These are phyloP conservation scores for Nemania serpens DNA, from an alignment of 2,329 filamentous ascomycete species.

Conservation along the genomic window DNA sequence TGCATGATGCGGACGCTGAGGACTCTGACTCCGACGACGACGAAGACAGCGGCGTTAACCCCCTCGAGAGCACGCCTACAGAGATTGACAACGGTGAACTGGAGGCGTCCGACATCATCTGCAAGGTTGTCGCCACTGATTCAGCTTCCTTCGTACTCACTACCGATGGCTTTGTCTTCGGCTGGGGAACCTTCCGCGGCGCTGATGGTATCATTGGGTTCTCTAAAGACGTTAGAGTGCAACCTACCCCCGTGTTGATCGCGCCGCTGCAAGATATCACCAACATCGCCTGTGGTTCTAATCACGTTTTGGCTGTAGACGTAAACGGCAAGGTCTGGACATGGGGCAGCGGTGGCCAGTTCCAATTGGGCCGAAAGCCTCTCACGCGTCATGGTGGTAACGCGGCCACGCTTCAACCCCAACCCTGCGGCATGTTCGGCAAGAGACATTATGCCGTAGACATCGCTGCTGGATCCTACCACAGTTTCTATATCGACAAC, in stretches of 20 bases:
- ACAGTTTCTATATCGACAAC: constrained; percentile 72
- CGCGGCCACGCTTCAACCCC: constrained; percentile 47
- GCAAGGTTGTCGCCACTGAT: constrained; percentile 64
- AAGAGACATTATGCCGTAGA: constrained; percentile 60
- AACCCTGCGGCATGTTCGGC: constrained; percentile 39
- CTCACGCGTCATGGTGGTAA: constrained; percentile 40
- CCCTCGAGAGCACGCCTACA: constrained; percentile 70
- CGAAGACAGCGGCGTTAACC: constrained; percentile 70
- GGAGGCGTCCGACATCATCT: constrained; percentile 64
- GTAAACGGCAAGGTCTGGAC: constrained; percentile 71
- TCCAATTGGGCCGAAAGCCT: constrained; percentile 70
- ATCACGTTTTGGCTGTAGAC: constrained; percentile 71
- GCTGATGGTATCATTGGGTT: constrained; percentile 68
- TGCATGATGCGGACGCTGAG: constrained; percentile 59
- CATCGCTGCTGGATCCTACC: constrained; percentile 68
- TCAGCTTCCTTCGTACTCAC: constrained; percentile 68
- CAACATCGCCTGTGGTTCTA: constrained; percentile 67
- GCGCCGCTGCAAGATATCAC: constrained; percentile 65
- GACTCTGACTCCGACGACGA: constrained; percentile 48
- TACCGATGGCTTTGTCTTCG: constrained; percentile 66
- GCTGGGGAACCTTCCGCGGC: constrained; percentile 69
- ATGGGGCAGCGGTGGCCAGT: constrained; percentile 82
- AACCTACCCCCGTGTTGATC: constrained; percentile 53
- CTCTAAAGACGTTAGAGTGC: constrained; percentile 55
- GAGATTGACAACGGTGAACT: constrained; percentile 64